These are phyloP conservation scores for Domatiomyces globalis DNA, from an alignment of 2,329 filamentous ascomycete species.

Conservation along the genomic window DNA sequence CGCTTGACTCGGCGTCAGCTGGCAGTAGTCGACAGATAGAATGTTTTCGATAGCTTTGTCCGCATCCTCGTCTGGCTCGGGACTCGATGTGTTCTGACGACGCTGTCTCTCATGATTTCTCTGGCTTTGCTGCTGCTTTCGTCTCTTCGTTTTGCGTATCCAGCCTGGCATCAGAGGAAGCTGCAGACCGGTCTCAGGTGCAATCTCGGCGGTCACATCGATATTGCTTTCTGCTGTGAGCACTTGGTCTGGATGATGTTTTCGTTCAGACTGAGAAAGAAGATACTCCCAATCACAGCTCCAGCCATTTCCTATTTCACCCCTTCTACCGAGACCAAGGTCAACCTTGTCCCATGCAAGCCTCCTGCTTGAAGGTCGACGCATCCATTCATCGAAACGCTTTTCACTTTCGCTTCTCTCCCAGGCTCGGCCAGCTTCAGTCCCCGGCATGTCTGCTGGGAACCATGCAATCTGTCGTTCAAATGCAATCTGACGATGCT, in stretches of 20 bases:
- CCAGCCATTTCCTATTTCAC: slow-evolving; percentile 71
- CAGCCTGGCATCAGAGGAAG: slow-evolving; percentile 8
- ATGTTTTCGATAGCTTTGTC: slow-evolving; percentile 1
- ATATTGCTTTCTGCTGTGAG: background rate
- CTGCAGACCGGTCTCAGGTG: background rate
- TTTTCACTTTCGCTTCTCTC: slow-evolving; percentile 51
- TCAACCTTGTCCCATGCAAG: slow-evolving; percentile 60
- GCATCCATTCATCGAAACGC: slow-evolving; percentile 54
- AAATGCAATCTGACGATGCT: slow-evolving; percentile 67
- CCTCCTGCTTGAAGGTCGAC: slow-evolving; percentile 68
- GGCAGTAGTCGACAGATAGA: slow-evolving; percentile 24
- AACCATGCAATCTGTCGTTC: slow-evolving; percentile 71
- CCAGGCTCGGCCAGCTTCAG: slow-evolving; percentile 65
- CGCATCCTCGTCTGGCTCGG: slow-evolving; percentile 8
- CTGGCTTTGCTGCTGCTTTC: slow-evolving; percentile 3
- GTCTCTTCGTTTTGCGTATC: slow-evolving; percentile 14
- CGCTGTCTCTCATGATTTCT: slow-evolving; percentile 2
- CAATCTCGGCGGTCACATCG: background rate
- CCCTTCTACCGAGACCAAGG: slow-evolving; percentile 58
- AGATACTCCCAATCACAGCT: slow-evolving; percentile 69
- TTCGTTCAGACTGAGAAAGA: slow-evolving; percentile 26
- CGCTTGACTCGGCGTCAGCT: slow-evolving; percentile 29
- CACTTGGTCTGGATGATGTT: slow-evolving; percentile 1
- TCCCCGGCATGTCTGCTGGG: slow-evolving; percentile 70
- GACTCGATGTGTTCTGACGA: slow-evolving; percentile 10